Conservation (phyloP, 2,329 filamentous ascomycete species). For the Fusarium nematophilum region DNA sequence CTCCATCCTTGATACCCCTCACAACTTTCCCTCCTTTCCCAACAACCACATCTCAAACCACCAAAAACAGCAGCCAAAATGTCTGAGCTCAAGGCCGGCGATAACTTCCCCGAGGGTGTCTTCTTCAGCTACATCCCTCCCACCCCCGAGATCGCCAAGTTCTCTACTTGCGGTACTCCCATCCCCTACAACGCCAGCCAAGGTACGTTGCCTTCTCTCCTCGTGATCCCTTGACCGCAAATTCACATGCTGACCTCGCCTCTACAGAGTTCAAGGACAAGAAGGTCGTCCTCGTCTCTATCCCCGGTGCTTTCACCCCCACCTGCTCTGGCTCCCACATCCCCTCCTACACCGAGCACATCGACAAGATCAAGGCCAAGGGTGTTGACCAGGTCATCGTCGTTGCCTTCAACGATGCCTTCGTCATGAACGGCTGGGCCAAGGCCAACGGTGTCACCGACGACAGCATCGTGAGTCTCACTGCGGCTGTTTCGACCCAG, state of each 20-base stretch:
- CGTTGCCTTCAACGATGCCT: conserved; percentile 86
- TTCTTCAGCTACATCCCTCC: conserved; percentile 88
- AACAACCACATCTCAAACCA: conserved; percentile 5
- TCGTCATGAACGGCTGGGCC: conserved; percentile 89
- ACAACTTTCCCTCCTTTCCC: conserved; percentile 1
- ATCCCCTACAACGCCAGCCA: conserved; percentile 83
- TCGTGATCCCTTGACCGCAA: conserved; percentile 2
- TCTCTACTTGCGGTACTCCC: conserved; percentile 83
- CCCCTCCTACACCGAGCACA: conserved; percentile 80
- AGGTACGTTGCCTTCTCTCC: conserved; percentile 55
- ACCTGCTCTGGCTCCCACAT: conserved; percentile 86
- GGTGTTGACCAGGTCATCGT: conserved; percentile 85
- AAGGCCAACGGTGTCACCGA: conserved; percentile 85
- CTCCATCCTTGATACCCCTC: conserved; percentile 11
- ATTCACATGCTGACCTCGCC: conserved; percentile 10
- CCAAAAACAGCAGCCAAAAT: conserved; percentile 47
- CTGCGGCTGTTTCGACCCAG: not conserved
- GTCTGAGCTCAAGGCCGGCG: conserved; percentile 80
- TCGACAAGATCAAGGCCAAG: conserved; percentile 78
- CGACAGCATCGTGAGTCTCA: conserved; percentile 66
- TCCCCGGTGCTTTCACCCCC: conserved; percentile 83
- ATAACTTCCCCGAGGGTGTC: conserved; percentile 84
- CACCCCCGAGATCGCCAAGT: conserved; percentile 72
- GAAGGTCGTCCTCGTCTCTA: conserved; percentile 67
- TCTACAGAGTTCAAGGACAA: conserved; percentile 65